phyloP scores from a whole-genome alignment of 2,329 filamentous ascomycete species.

The Acephala macrosclerotiorum region DNA sequence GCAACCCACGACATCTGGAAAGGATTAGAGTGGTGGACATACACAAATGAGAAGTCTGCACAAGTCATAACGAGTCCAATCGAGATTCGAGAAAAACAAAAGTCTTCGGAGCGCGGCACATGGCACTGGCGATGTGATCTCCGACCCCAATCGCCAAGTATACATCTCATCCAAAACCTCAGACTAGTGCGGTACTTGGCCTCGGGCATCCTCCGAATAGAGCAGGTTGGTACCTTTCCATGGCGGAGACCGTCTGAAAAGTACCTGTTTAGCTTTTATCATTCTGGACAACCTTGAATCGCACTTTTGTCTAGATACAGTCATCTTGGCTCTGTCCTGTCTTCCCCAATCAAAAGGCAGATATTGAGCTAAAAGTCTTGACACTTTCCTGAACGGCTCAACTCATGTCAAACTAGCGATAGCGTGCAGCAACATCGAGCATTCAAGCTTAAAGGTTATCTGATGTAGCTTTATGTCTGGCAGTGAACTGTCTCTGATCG shows the following conservation, averaged over 20 bases:
- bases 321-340: conserved; percentile 6
- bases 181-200: background rate
- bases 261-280: background rate
- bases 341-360: conserved; percentile 10
- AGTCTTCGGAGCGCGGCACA: conserved; percentile 9
- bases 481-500: conserved; percentile 24
- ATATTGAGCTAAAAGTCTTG: conserved; percentile 20
- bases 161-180: background rate
- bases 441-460: conserved; percentile 29
- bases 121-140: conserved; percentile 1
- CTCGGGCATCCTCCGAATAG: conserved; percentile 8
- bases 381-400: conserved; percentile 27
- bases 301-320: background rate
- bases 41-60: conserved; percentile 16
- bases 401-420: conserved; percentile 14
- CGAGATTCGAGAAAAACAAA: background rate
- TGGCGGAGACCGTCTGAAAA: conserved; percentile 4
- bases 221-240: conserved; percentile 19
- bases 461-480: conserved; percentile 18
- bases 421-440: conserved; percentile 24
- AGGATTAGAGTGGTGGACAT: background rate
- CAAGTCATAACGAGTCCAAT: background rate
- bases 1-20: conserved; percentile 17
- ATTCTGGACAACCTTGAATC: background rate
- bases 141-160: background rate